phyloP scores from a whole-genome alignment of 768 basidiomycete species.

The Termitomyces sp. region DNA sequence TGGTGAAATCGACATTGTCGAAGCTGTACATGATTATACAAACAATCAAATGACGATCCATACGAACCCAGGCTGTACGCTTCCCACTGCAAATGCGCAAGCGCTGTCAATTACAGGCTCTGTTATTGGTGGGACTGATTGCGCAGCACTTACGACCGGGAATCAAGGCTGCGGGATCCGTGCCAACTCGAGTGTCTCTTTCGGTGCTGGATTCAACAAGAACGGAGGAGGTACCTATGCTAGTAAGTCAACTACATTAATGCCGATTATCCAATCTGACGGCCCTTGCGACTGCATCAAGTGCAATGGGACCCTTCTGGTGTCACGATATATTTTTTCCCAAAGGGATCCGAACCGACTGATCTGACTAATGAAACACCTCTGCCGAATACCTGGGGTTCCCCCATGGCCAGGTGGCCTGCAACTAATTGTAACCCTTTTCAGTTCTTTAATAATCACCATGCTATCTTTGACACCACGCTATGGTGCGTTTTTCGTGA shows the following conservation, averaged over 20 bases:
- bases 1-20: constrained; percentile 82
- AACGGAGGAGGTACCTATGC: constrained; percentile 86
- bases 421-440: constrained; percentile 69
- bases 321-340: constrained; percentile 80
- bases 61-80: constrained; percentile 63
- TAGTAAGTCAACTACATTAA: constrained; percentile 45
- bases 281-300: constrained; percentile 17
- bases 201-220: constrained; percentile 83
- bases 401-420: constrained; percentile 76
- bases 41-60: constrained; percentile 82
- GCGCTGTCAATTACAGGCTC: constrained; percentile 53
- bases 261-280: not conserved
- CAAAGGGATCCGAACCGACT: constrained; percentile 61
- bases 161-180: constrained; percentile 84
- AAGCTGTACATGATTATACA: constrained; percentile 78
- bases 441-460: constrained; percentile 72
- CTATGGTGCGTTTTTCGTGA: constrained; percentile 50
- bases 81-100: constrained; percentile 42
- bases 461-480: constrained; percentile 81
- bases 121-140: constrained; percentile 67
- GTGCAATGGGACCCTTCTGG: constrained; percentile 76
- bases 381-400: constrained; percentile 70
- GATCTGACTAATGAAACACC: constrained; percentile 77
- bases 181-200: constrained; percentile 52
- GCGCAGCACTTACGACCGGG: constrained; percentile 59